phyloP scores from a whole-genome alignment of 805 yeast species.

The Komagataella pseudopastoris region DNA sequence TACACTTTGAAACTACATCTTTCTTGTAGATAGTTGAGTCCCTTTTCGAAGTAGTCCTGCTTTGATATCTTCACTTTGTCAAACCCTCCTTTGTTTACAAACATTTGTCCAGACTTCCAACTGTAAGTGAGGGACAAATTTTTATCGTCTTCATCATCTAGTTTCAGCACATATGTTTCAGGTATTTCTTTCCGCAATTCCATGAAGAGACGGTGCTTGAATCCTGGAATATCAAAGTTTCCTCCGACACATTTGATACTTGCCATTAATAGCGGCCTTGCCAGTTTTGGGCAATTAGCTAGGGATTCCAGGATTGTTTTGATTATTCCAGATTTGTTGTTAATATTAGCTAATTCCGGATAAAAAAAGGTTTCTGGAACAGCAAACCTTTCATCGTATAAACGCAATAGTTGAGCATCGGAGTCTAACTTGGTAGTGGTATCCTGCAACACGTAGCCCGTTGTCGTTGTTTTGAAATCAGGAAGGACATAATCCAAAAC shows the following conservation, averaged over 20 bases:
- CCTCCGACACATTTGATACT: slow-evolving; percentile 83
- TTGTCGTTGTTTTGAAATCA: slow-evolving; percentile 66
- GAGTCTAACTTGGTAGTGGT: slow-evolving; percentile 8
- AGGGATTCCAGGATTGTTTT: slow-evolving; percentile 59
- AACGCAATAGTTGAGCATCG: slow-evolving; percentile 46
- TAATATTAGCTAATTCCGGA: slow-evolving; percentile 69
- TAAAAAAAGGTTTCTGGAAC: slow-evolving; percentile 80
- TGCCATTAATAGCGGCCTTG: slow-evolving; percentile 63
- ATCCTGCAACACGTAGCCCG: slow-evolving; percentile 48
- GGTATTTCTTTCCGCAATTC: slow-evolving; percentile 62
- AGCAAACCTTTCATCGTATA: slow-evolving; percentile 77
- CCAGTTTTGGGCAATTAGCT: slow-evolving; percentile 54
- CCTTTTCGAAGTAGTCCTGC: slow-evolving; percentile 80
- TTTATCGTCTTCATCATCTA: slow-evolving; percentile 19
- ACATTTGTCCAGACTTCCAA: slow-evolving; percentile 42
- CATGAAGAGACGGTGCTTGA: slow-evolving; percentile 40
- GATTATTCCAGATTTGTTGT: slow-evolving; percentile 64
- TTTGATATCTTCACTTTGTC: slow-evolving; percentile 48
- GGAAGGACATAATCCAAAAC: slow-evolving; percentile 73
- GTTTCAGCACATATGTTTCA: slow-evolving; percentile 51
- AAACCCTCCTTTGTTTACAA: slow-evolving; percentile 32
- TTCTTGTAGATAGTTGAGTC: slow-evolving; percentile 30
- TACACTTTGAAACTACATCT: neutral
- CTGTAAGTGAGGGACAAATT: slow-evolving; percentile 21
- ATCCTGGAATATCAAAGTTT: slow-evolving; percentile 55